Evolutionary conservation across 306 rosid species (phyloP).

Genomic region (Psophocarpus tetragonolobus): DNA sequence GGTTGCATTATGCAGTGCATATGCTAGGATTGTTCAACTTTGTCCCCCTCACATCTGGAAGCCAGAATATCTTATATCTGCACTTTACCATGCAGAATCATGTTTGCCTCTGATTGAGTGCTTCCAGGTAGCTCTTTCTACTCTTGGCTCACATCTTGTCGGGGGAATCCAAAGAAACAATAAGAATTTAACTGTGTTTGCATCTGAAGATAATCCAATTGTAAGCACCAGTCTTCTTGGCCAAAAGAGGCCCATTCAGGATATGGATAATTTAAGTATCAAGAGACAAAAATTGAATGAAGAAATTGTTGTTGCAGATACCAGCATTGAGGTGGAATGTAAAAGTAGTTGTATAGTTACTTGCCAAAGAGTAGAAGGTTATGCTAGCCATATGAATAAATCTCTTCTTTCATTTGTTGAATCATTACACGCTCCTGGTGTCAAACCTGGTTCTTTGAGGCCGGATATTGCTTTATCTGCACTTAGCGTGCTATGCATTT

Average conservation of each 20-base stretch:
- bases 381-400: conserved; percentile 60
- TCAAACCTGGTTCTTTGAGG: conserved; percentile 47
- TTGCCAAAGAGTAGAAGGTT: conserved; percentile 55
- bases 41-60: conserved; percentile 87
- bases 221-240: conserved; percentile 51
- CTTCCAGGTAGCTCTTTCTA: conserved; percentile 69
- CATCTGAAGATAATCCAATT: conserved; percentile 45
- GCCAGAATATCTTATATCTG: conserved; percentile 71
- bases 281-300: conserved; percentile 66
- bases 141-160: conserved; percentile 67
- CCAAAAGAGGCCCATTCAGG: conserved; percentile 72
- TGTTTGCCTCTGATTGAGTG: conserved; percentile 72
- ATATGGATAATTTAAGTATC: conserved; percentile 42
- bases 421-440: conserved; percentile 50
- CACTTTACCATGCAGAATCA: conserved; percentile 62
- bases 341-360: conserved; percentile 46
- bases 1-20: conserved; percentile 84
- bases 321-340: conserved; percentile 45
- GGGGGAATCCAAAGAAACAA: conserved; percentile 47
- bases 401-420: conserved; percentile 62
- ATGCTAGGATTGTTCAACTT: conserved; percentile 66
- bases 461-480: conserved; percentile 68
- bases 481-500: conserved; percentile 84
- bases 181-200: conserved; percentile 29
- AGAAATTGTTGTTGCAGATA: conserved; percentile 49